phyloP scores from a whole-genome alignment of 148 eudicot species.

The Polygonum aviculare region DNA sequence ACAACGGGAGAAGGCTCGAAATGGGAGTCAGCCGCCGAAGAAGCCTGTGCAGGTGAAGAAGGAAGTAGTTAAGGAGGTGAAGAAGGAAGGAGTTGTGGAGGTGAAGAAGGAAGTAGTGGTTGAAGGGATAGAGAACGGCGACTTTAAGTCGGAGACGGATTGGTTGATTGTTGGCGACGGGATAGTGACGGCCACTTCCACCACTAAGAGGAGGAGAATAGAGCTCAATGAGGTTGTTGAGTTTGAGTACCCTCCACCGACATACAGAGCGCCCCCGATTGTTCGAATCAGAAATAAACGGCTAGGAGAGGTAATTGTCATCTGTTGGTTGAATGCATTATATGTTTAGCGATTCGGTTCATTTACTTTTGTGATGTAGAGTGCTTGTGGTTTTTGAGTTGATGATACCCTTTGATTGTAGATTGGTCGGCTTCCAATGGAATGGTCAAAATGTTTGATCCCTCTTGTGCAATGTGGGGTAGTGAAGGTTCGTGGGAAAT shows the following conservation, averaged over 20 bases:
- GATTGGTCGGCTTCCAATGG: conserved; percentile 71
- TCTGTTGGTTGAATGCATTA: neutral
- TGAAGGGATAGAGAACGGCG: conserved; percentile 46
- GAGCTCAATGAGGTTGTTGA: conserved; percentile 52
- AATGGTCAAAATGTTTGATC: conserved; percentile 63
- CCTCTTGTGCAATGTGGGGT: conserved; percentile 54
- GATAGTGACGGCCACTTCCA: conserved; percentile 37
- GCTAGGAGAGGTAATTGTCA: conserved; percentile 42
- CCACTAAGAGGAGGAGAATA: conserved; percentile 52
- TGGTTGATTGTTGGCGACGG: conserved; percentile 56
- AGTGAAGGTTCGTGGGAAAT: conserved; percentile 53
- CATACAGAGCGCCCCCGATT: conserved; percentile 27
- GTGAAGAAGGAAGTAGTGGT: conserved; percentile 21
- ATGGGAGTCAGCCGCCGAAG: neutral
- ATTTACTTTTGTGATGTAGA: neutral
- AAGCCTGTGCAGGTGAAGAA: conserved; percentile 20
- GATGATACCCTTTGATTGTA: neutral
- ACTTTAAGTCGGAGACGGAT: conserved; percentile 41
- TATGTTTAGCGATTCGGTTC: neutral
- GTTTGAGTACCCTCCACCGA: conserved; percentile 19
- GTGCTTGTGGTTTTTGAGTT: neutral
- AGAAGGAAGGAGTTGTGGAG: conserved; percentile 18
- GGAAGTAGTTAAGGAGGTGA: conserved; percentile 13
- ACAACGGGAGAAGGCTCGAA: neutral
- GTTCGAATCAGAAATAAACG: conserved; percentile 36